A percentile compares a stretch with the other conserved stretches of the same genome.
phyloP scores from a whole-genome alignment of 2,329 filamentous ascomycete species.

The Colletotrichum falcatum region DNA sequence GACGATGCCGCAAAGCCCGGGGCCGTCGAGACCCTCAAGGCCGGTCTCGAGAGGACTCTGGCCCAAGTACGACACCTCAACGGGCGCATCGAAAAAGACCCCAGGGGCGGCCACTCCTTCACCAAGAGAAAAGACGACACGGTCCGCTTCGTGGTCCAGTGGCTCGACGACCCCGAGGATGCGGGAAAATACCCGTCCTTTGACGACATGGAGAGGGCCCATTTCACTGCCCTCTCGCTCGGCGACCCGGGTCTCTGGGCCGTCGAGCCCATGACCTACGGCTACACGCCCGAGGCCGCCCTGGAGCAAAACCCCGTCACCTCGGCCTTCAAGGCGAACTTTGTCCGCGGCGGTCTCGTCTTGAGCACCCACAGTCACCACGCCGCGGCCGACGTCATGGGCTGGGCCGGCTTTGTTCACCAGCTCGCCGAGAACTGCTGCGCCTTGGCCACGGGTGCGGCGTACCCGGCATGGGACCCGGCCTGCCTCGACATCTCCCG shows the following conservation, averaged over 20 bases:
- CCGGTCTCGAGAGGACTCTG: constrained; percentile 52
- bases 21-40: constrained; percentile 46
- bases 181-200: constrained; percentile 45
- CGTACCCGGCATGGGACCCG: constrained; percentile 52
- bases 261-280: constrained; percentile 53
- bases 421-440: constrained; percentile 59
- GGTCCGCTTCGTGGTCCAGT: constrained; percentile 52
- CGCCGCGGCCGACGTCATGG: constrained; percentile 57
- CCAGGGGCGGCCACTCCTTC: constrained; percentile 51
- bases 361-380: constrained; percentile 58
- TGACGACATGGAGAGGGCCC: constrained; percentile 50
- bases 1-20: constrained; percentile 44
- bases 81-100: constrained; percentile 55
- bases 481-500: constrained; percentile 51
- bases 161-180: constrained; percentile 48
- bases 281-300: constrained; percentile 54
- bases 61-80: constrained; percentile 53
- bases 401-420: constrained; percentile 52
- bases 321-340: constrained; percentile 56
- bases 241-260: constrained; percentile 51
- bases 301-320: constrained; percentile 49
- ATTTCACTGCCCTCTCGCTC: constrained; percentile 50
- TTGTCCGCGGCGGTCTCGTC: constrained; percentile 55
- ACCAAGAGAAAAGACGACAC: constrained; percentile 51
- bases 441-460: constrained; percentile 47